These are phyloP conservation scores for Solanum boliviense DNA, from an alignment of 257 asterid genomes.

Conservation along the genomic window DNA sequence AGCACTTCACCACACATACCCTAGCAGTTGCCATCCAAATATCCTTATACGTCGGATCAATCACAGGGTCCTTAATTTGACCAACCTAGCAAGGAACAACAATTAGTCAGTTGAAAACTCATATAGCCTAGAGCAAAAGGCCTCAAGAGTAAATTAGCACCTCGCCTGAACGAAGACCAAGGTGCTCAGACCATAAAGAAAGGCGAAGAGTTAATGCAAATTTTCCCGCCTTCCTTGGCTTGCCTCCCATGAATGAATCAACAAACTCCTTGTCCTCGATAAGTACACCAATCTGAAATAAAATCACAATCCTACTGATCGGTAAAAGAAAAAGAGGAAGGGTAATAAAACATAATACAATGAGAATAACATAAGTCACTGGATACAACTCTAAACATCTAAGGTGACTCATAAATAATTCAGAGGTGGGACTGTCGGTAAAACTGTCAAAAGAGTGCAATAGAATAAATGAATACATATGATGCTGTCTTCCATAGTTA, in stretches of 20 bases:
- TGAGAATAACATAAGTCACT: neutral
- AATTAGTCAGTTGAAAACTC: neutral
- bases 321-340: neutral
- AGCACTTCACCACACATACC: conserved; percentile 31
- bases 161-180: conserved; percentile 76
- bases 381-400: neutral
- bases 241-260: conserved; percentile 80
- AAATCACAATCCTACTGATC: neutral
- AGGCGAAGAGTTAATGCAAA: conserved; percentile 77
- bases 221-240: conserved; percentile 79
- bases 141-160: conserved; percentile 19
- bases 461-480: neutral
- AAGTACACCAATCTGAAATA: conserved; percentile 69
- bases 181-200: conserved; percentile 93
- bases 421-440: neutral
- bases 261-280: conserved; percentile 86
- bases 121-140: neutral
- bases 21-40: conserved; percentile 95
- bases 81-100: conserved; percentile 28
- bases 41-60: conserved; percentile 77
- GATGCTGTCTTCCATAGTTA: neutral
- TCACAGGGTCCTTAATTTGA: conserved; percentile 71
- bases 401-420: neutral
- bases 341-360: neutral
- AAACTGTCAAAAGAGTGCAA: neutral